Conservation (phyloP, 495 filamentous ascomycete genomes). For the Bathelium albidoporum region DNA sequence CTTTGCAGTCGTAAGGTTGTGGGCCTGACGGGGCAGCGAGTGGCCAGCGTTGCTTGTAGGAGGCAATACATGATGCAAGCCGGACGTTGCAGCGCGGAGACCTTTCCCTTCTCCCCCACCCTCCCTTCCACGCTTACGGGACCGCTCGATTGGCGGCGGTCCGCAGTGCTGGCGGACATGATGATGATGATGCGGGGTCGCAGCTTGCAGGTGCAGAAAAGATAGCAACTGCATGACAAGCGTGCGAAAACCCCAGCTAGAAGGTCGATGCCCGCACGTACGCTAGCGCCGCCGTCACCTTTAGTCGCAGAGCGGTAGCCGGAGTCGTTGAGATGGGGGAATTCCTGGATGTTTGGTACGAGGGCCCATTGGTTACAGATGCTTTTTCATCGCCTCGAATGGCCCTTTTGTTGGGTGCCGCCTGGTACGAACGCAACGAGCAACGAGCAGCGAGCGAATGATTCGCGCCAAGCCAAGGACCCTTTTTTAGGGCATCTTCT, state of each 20-base stretch:
- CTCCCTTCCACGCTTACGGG: background rate
- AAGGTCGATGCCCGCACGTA: background rate
- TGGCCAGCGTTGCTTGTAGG: background rate
- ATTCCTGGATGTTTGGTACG: background rate
- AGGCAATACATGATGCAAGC: conserved; percentile 1
- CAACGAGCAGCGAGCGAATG: background rate
- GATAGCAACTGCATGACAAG: conserved; percentile 2
- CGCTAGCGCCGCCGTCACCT: background rate
- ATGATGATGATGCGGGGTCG: conserved; percentile 6
- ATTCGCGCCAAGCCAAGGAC: background rate
- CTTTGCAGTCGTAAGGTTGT: background rate
- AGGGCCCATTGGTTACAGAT: background rate
- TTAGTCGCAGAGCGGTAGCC: background rate
- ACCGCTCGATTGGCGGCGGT: background rate
- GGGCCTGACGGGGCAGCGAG: background rate
- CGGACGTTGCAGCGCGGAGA: conserved; percentile 1
- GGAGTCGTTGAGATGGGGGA: background rate
- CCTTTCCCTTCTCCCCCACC: background rate
- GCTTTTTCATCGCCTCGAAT: background rate
- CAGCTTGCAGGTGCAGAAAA: conserved; percentile 1
- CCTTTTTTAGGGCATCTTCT: background rate
- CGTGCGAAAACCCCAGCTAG: background rate
- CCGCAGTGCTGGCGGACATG: background rate
- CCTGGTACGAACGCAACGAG: background rate
- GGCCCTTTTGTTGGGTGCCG: background rate